Percentiles rank a stretch among this genome's conserved stretches.
Evolutionary conservation across 768 basidiomycete species (phyloP).

Genomic region (Trametes maxima): DNA sequence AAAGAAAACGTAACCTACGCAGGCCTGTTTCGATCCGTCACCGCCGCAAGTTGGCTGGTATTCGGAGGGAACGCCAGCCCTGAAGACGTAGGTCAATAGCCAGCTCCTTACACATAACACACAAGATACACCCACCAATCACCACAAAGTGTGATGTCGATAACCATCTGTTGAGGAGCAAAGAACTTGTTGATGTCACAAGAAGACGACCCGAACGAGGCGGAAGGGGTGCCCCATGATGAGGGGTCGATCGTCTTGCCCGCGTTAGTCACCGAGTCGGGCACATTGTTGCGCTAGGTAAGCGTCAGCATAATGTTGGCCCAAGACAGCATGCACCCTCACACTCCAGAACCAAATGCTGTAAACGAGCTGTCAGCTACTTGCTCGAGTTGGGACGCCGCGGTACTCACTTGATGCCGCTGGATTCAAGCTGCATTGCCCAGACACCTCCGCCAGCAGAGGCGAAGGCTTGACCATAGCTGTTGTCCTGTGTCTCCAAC

Average conservation of each 20-base stretch:
- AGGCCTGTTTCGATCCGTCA: slow-evolving; percentile 37
- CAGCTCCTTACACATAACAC: neutral
- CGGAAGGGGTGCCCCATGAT: slow-evolving; percentile 49
- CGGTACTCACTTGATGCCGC: slow-evolving; percentile 47
- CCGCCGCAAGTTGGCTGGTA: slow-evolving; percentile 47
- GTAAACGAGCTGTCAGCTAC: neutral
- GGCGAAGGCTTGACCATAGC: slow-evolving; percentile 45
- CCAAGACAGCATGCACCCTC: neutral
- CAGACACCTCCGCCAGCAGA: slow-evolving; percentile 60
- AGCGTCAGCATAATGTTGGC: neutral
- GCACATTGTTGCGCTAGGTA: slow-evolving; percentile 42
- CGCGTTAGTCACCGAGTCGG: slow-evolving; percentile 37
- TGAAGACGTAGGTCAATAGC: slow-evolving; percentile 24
- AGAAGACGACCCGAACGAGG: slow-evolving; percentile 39
- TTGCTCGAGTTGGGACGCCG: neutral
- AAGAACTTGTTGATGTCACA: slow-evolving; percentile 52
- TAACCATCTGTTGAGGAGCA: slow-evolving; percentile 50
- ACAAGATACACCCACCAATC: slow-evolving; percentile 37
- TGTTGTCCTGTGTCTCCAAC: slow-evolving; percentile 38
- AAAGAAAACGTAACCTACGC: slow-evolving; percentile 8
- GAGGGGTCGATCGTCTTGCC: slow-evolving; percentile 40
- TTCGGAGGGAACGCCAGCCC: slow-evolving; percentile 53
- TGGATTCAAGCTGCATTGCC: slow-evolving; percentile 66
- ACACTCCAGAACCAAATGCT: slow-evolving; percentile 57
- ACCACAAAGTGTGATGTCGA: slow-evolving; percentile 62